Conservation (phyloP, 192 early-diverging fungal genomes). For the Lobosporangium transversale region DNA sequence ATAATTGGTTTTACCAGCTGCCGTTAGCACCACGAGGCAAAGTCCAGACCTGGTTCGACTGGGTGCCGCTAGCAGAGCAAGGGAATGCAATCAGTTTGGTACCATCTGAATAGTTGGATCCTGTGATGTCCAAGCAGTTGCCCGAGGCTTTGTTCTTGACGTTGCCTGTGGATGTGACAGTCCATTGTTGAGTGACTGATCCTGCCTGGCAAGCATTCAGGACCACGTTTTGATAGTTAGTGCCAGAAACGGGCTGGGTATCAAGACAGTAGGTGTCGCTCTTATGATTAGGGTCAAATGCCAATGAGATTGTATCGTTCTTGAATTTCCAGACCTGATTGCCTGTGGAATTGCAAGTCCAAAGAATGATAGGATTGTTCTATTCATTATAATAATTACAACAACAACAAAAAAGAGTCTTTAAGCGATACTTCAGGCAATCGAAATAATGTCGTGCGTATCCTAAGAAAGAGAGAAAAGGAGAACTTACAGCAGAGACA, state of each 20-base stretch:
- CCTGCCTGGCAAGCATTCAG: conserved; percentile 23
- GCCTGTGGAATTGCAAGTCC: conserved; percentile 10
- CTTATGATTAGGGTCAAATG: conserved; percentile 34
- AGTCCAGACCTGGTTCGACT: conserved; percentile 38
- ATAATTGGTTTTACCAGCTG: conserved; percentile 35
- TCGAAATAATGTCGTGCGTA: no score
- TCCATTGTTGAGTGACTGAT: conserved; percentile 26
- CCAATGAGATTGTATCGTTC: conserved; percentile 21
- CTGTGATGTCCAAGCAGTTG: conserved; percentile 36
- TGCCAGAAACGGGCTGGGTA: conserved; percentile 3
- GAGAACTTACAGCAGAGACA: conserved; percentile 30
- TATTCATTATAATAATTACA: background rate
- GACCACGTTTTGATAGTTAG: conserved; percentile 17
- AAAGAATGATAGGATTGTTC: conserved; percentile 39
- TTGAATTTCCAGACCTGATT: conserved; percentile 54
- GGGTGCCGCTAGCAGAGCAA: conserved; percentile 16
- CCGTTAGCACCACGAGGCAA: conserved; percentile 37
- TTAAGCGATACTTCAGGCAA: background rate
- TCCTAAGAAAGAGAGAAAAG: background rate
- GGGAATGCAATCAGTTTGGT: conserved; percentile 24
- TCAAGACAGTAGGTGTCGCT: conserved; percentile 37
- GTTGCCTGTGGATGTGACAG: conserved; percentile 34
- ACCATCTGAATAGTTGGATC: conserved; percentile 9
- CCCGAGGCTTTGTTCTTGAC: conserved; percentile 21
- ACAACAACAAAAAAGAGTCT: background rate